Evolutionary conservation across 106 monocot genomes (phyloP).

Genomic region (Platanthera zijinensis): DNA sequence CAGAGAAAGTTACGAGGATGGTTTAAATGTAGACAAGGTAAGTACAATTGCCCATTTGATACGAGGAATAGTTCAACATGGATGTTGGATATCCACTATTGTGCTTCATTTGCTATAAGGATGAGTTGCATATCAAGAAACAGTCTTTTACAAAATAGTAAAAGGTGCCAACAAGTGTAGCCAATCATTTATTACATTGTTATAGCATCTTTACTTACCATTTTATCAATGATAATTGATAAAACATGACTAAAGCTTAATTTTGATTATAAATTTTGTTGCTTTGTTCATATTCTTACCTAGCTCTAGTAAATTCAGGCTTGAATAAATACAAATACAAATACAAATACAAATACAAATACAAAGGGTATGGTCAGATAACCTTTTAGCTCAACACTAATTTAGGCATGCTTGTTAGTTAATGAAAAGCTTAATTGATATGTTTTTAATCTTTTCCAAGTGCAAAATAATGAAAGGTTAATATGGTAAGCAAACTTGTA

Average conservation of each 20-base stretch:
- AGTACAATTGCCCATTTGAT: background rate
- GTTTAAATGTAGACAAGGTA: slow-evolving; percentile 54
- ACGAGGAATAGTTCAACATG: background rate
- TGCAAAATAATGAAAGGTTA: background rate
- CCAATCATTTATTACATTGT: background rate
- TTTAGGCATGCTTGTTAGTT: background rate
- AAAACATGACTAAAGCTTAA: background rate
- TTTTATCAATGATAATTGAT: background rate
- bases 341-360: too few species aligned
- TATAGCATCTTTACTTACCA: background rate
- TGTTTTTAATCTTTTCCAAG: background rate
- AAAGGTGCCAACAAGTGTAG: background rate
- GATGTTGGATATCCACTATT: background rate
- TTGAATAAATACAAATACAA: background rate
- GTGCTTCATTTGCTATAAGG: background rate
- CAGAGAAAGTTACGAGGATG: slow-evolving; percentile 46
- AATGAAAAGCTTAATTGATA: background rate
- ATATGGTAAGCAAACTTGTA: background rate
- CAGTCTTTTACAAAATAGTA: background rate
- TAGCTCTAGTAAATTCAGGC: background rate
- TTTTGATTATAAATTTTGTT: background rate
- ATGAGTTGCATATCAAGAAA: background rate
- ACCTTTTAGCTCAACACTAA: background rate
- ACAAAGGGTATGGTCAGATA: background rate
- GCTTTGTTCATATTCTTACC: slow-evolving; percentile 1